Percentiles rank a stretch among this genome's conserved stretches.
phyloP scores from a whole-genome alignment of 495 filamentous ascomycete genomes.

The Rusavskia elegans region DNA sequence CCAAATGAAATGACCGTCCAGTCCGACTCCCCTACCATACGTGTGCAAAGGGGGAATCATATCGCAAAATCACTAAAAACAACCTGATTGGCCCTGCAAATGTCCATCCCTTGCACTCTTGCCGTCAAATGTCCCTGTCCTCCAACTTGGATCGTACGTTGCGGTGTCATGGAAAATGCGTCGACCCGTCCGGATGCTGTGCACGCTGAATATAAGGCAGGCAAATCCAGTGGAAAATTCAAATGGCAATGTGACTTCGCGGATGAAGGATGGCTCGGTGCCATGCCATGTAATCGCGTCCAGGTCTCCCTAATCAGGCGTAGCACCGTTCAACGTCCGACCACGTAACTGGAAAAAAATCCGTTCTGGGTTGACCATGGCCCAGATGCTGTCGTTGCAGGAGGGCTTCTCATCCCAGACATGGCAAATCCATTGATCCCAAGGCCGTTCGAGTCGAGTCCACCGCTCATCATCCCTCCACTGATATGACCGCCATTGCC shows the following conservation, averaged over 20 bases:
- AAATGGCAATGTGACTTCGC: neutral
- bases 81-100: constrained; percentile 4
- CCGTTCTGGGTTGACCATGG: constrained; percentile 3
- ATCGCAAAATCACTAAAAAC: constrained; percentile 10
- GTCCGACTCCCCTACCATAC: neutral
- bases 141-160: no score
- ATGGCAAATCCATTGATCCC: constrained; percentile 7
- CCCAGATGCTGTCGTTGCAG: neutral
- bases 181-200: neutral
- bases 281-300: constrained; percentile 2
- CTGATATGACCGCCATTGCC: constrained; percentile 16
- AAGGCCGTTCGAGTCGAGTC: constrained; percentile 4
- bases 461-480: constrained; percentile 21
- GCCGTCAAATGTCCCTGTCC: neutral
- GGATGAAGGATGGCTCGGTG: neutral
- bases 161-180: neutral
- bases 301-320: neutral
- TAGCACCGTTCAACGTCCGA: constrained; percentile 7
- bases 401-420: constrained; percentile 7
- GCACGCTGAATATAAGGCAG: neutral
- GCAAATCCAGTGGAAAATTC: neutral
- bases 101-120: neutral
- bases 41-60: constrained; percentile 14
- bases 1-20: neutral
- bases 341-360: constrained; percentile 10